Evolutionary conservation across 1,284 basidiomycete species (phyloP).

Genomic region (Tylopilus sp.): DNA sequence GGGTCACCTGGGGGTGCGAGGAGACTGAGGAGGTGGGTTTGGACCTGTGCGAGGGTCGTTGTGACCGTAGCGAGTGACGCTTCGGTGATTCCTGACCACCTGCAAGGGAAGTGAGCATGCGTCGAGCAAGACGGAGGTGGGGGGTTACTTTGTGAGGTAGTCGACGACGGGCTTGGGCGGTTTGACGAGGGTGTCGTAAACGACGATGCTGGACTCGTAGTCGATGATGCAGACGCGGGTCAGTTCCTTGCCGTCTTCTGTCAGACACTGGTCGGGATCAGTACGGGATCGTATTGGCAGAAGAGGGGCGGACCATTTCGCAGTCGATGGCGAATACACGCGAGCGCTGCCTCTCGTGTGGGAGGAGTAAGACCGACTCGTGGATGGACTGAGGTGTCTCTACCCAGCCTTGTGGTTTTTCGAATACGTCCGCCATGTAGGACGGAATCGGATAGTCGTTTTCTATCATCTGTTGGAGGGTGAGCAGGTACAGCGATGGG

Average conservation of each 20-base stretch:
- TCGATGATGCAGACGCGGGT: constrained; percentile 83
- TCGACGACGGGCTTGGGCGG: constrained; percentile 78
- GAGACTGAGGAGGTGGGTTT: constrained; percentile 57
- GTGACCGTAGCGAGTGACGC: constrained; percentile 64
- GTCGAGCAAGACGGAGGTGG: background rate
- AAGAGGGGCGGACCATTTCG: constrained; percentile 71
- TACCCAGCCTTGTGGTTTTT: constrained; percentile 61
- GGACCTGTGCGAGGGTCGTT: constrained; percentile 74
- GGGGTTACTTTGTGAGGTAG: constrained; percentile 78
- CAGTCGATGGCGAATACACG: constrained; percentile 69
- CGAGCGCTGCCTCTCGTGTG: constrained; percentile 32
- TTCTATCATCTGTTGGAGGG: constrained; percentile 82
- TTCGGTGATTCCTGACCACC: constrained; percentile 89
- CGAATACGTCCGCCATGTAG: constrained; percentile 68
- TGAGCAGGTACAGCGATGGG: constrained; percentile 70
- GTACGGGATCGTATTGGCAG: background rate
- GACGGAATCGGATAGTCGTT: constrained; percentile 86
- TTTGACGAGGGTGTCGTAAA: constrained; percentile 86
- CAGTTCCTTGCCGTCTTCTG: constrained; percentile 83
- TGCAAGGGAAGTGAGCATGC: constrained; percentile 26
- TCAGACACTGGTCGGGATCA: constrained; percentile 59
- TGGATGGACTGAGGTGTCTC: constrained; percentile 64
- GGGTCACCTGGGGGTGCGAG: constrained; percentile 48
- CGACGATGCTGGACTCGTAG: constrained; percentile 59
- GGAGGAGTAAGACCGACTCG: constrained; percentile 27